These are phyloP conservation scores for Obba rivulosa DNA, from an alignment of 768 basidiomycete species.

Conservation along the genomic window DNA sequence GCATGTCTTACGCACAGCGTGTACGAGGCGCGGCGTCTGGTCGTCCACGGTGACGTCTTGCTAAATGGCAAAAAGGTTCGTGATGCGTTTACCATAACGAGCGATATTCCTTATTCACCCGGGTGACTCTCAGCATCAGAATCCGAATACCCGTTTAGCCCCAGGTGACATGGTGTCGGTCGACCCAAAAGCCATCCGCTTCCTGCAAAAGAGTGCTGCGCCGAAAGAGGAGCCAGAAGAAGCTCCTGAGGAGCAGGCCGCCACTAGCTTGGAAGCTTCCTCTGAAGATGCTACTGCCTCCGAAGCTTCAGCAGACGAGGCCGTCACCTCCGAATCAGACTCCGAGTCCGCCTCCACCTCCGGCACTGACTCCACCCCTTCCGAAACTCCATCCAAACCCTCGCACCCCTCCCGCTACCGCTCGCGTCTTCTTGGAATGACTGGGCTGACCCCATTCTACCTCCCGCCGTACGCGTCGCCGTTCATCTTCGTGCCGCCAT, in stretches of 20 bases:
- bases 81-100: conserved; percentile 3
- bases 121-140: conserved; percentile 51
- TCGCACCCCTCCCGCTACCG: background rate
- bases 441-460: conserved; percentile 63
- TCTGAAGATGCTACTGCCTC: conserved; percentile 17
- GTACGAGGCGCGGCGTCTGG: conserved; percentile 82
- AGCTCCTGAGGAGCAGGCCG: conserved; percentile 5
- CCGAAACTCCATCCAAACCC: conserved; percentile 1
- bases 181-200: conserved; percentile 72
- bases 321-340: too few species aligned
- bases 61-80: conserved; percentile 88
- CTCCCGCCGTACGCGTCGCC: conserved; percentile 87
- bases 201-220: conserved; percentile 43
- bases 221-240: conserved; percentile 11
- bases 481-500: conserved; percentile 90
- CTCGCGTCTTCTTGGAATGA: conserved; percentile 3
- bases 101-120: background rate
- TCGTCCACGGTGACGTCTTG: conserved; percentile 81
- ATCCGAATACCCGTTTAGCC: conserved; percentile 82
- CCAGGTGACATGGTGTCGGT: conserved; percentile 95
- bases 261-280: conserved; percentile 3
- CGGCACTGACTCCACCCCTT: background rate
- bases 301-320: background rate
- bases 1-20: conserved; percentile 85
- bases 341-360: background rate